Conservation (phyloP, 768 basidiomycete genomes). For the Pulveroboletus ravenelii region DNA sequence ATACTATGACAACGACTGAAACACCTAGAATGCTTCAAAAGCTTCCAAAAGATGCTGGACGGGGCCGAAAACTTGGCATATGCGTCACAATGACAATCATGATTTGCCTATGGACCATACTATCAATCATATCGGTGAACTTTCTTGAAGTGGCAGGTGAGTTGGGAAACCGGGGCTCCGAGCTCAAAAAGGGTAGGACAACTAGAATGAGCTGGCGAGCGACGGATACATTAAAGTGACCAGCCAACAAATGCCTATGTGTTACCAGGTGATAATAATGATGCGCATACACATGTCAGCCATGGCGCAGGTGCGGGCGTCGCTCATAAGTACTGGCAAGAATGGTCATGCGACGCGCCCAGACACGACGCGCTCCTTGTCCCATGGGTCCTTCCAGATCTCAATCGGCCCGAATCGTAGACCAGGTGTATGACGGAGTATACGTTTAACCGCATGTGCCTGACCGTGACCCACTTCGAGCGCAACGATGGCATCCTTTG, state of each 20-base stretch:
- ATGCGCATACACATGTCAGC: background rate
- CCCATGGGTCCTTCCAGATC: conserved; percentile 82
- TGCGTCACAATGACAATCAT: conserved; percentile 10
- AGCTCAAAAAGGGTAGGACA: conserved; percentile 4
- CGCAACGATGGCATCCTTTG: conserved; percentile 52
- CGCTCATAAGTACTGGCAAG: background rate
- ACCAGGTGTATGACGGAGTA: conserved; percentile 48
- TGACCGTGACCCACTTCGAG: conserved; percentile 80
- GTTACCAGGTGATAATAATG: conserved; percentile 14
- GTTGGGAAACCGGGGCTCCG: conserved; percentile 7
- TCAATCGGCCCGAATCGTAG: conserved; percentile 41
- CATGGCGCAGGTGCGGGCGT: background rate
- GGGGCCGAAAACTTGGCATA: background rate
- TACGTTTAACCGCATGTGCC: conserved; percentile 53
- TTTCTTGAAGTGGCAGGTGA: background rate
- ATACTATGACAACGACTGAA: conserved; percentile 24
- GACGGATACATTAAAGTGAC: conserved; percentile 1
- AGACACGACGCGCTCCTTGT: conserved; percentile 66
- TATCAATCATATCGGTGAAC: background rate
- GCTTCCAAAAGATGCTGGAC: background rate
- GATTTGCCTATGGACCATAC: conserved; percentile 3
- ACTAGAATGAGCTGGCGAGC: conserved; percentile 13
- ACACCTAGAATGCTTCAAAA: background rate
- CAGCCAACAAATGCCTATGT: background rate
- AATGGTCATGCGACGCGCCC: conserved; percentile 37